Evolutionary conservation across 805 yeast species (phyloP), one percentile per base, ranked within the genome.

Genomic region (Alloascoidea africana): DNA sequence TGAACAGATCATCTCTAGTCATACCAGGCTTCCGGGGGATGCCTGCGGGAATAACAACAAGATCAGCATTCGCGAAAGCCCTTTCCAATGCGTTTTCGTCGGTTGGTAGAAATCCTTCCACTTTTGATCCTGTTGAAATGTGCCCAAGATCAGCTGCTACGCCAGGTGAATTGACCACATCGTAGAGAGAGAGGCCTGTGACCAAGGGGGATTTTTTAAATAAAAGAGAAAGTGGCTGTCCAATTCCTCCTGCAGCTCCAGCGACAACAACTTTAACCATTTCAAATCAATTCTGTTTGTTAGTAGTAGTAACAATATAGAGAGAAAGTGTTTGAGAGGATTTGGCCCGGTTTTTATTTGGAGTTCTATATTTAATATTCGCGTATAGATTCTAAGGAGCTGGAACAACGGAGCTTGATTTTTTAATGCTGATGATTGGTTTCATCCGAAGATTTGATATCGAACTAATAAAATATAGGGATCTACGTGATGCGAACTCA

Each of bases 231-330:
- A 74, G 59, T 32, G 81, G 80, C 55, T 72, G 78, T 38, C 91
- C 91, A 56, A 80, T 79, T 58, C 91, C 91, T 59, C 91, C 91
- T 46, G 81, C 77, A 46, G 89, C 89, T 58, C 91, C 91, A 52
- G 78, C 65, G 42, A 80, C 84, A 53, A 85, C 66, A 38, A 78
- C 87, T 61, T 80, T 80, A n/a, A 23, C 30, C 30, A 23, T 23
- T 23, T 23, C n/a, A n/a, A n/a, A n/a, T n/a, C n/a, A n/a, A n/a
- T n/a, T n/a, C n/a, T n/a, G n/a, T n/a, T n/a, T n/a, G n/a, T n/a
- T n/a, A n/a, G n/a, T n/a, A n/a, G n/a, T n/a, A n/a, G n/a, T n/a
- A n/a, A n/a, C n/a, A n/a, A n/a, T n/a, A n/a, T n/a, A n/a, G n/a
- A n/a, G n/a, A n/a, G n/a, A n/a, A n/a, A n/a, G n/a, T n/a, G n/a